Evolutionary conservation across 371 early-diverging fungal species (phyloP).

Genomic region (Basidiobolus meristosporus): DNA sequence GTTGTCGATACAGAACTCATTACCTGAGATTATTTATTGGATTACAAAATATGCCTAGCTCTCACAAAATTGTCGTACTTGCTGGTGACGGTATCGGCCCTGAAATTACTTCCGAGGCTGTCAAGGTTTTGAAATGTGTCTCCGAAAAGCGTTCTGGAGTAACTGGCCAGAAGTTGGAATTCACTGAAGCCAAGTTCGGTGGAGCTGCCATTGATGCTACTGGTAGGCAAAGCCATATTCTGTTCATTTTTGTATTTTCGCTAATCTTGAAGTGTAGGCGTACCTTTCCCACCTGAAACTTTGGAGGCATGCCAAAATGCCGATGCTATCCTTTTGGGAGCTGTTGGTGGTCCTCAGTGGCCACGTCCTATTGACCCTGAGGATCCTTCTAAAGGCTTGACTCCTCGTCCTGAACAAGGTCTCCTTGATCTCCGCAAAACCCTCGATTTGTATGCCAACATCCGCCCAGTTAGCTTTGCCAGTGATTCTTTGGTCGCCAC

Average conservation of each 20-base stretch:
- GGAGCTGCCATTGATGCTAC: conserved; percentile 82
- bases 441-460: conserved; percentile 84
- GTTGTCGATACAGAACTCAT: background rate
- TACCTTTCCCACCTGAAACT: conserved; percentile 60
- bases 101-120: conserved; percentile 79
- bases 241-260: background rate
- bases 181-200: conserved; percentile 70
- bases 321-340: conserved; percentile 84
- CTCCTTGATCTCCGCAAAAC: conserved; percentile 77
- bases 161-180: conserved; percentile 36
- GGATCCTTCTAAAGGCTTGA: conserved; percentile 25
- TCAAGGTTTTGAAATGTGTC: conserved; percentile 66
- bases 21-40: background rate
- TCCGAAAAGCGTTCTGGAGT: conserved; percentile 29
- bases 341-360: conserved; percentile 94
- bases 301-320: conserved; percentile 63
- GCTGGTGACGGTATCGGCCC: conserved; percentile 94
- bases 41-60: background rate
- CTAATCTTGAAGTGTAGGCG: conserved; percentile 20
- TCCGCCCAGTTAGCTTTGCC: conserved; percentile 86
- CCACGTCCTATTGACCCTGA: conserved; percentile 30
- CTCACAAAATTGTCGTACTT: conserved; percentile 48
- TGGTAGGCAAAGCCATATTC: conserved; percentile 19
- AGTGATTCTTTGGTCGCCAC: conserved; percentile 56
- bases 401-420: conserved; percentile 88